Base-by-base conservation (phyloP, 768 basidiomycete genomes). In the Trametes villosa region DNA sequence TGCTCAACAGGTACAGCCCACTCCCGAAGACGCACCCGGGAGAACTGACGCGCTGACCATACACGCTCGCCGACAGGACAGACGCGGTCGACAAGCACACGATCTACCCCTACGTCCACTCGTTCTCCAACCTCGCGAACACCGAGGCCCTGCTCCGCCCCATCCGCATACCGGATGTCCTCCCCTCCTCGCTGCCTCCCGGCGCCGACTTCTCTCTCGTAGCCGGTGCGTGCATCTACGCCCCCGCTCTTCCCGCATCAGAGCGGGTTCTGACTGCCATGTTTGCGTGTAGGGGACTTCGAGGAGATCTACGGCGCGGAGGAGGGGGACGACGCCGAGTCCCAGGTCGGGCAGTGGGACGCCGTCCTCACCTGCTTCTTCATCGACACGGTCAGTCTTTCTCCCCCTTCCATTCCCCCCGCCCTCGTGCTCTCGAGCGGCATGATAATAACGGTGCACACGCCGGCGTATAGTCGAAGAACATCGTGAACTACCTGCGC, bases 341-440 rank as follows among this genome's bases (percentile, higher is more conserved):
- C 88, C 4, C 91, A 94, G 51, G 77, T 83, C 2, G 92, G 89
- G 13, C 74, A 84, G 65, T 98, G 94, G 94, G 87, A 96, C 65
- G 91, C 91, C 0, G 82, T 98, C 8, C 73, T 97, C 64, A 98
- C 95, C 1, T 98, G 94, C 71, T 98, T 98, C 81, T 98, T 98
- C 79, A 88, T 98, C 50, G 96, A 99, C 70, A 97, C 95, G 4
- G 94, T 94, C 66, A 62, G 83, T 68, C 1, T 8, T 31, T 54
- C 17, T 9, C 56, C 18, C 42, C 38, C 6, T 52, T 24, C n/a
- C 18, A 17, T 17, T 33, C 50, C 18, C 27, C 22, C 44, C n/a
- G 29, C 26, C 12, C 40, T 26, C n/a, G 53, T 41, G 44, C 36
- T 40, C 47, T 27, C 20, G 8, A 29, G 20, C n/a, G n/a, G n/a